Evolutionary conservation across 2,329 filamentous ascomycete species (phyloP), one percentile per base, ranked within the genome.

Genomic region (Scolecobasidium constrictum): DNA sequence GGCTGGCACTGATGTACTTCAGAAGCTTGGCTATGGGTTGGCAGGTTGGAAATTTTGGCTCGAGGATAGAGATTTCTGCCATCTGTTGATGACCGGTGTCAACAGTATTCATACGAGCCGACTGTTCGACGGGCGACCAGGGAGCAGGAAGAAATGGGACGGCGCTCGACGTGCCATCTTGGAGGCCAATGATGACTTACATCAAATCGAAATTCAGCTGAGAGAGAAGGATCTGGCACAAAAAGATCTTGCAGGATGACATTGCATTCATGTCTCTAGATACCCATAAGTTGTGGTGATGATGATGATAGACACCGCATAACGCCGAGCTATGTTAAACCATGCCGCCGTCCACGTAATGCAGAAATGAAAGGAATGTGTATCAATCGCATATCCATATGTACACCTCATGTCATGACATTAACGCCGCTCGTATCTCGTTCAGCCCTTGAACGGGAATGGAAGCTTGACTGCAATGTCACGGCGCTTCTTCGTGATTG

Each of bases 31-130:
- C 4, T 69, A 61, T 57, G 62, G 62, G 0, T 52, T 52, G 51
- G 51, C 53, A 26, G 63, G 59, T 0, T 68, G 67, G 64, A 51
- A 43, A 35, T 64, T 69, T 19, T 69, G 66, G 64, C 56, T 57
- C 46, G 47, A 47, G 17, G 61, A 70, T 21, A 53, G 56, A 6
- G 52, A 49, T 16, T 49, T 69, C 28, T 68, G 61, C 39, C 55
- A 52, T 9, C 38, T 66, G 28, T 43, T 65, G 40, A 61, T 63
- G 47, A 54, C 58, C 15, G 64, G 64, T 1, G 48, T 68, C 2
- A 58, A 62, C 48, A 63, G 60, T n/a, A 61, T 65, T 11, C 63
- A 64, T 35, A 52, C 61, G 3, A 65, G 60, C 50, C 56, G 65
- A 2, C 48, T 64, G 2, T 69, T 71, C 50, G 57, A 64, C 4